Evolutionary conservation across 2,329 filamentous ascomycete species (phyloP).

Genomic region (Trichoderma sp.): DNA sequence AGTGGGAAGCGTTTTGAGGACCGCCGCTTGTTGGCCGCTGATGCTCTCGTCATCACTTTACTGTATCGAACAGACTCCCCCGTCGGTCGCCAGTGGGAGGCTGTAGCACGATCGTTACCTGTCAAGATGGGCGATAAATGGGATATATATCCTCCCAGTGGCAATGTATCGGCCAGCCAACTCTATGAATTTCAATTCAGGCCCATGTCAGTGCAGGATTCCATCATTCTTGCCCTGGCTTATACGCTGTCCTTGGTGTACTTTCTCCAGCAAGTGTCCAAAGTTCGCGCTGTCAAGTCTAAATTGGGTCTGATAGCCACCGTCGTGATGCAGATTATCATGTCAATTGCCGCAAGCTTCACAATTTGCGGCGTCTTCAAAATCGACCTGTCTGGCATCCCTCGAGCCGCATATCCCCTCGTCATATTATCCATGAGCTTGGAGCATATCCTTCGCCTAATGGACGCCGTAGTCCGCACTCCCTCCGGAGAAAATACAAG

Average conservation of each 20-base stretch:
- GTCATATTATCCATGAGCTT: constrained; percentile 75
- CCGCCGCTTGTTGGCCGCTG: constrained; percentile 64
- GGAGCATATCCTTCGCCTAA: constrained; percentile 75
- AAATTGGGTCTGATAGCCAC: constrained; percentile 69
- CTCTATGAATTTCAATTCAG: constrained; percentile 78
- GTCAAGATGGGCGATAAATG: constrained; percentile 51
- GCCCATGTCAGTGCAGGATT: constrained; percentile 67
- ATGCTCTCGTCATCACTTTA: constrained; percentile 75
- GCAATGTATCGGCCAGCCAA: constrained; percentile 52
- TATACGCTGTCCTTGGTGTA: constrained; percentile 64
- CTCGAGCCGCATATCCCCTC: constrained; percentile 70
- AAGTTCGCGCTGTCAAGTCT: constrained; percentile 72
- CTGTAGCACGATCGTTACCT: constrained; percentile 53
- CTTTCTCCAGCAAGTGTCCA: constrained; percentile 64
- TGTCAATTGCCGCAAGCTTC: constrained; percentile 75
- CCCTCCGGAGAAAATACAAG: constrained; percentile 66
- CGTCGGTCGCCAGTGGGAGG: constrained; percentile 64
- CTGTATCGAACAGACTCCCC: constrained; percentile 65
- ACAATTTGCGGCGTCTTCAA: constrained; percentile 74
- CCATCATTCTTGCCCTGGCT: constrained; percentile 59
- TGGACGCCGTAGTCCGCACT: constrained; percentile 73
- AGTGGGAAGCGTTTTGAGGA: constrained; percentile 76
- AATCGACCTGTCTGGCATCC: constrained; percentile 72
- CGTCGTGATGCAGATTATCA: constrained; percentile 65
- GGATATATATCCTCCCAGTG: constrained; percentile 62